phyloP scores from a whole-genome alignment of 768 basidiomycete species.

The Leccinum longicurvipes region DNA sequence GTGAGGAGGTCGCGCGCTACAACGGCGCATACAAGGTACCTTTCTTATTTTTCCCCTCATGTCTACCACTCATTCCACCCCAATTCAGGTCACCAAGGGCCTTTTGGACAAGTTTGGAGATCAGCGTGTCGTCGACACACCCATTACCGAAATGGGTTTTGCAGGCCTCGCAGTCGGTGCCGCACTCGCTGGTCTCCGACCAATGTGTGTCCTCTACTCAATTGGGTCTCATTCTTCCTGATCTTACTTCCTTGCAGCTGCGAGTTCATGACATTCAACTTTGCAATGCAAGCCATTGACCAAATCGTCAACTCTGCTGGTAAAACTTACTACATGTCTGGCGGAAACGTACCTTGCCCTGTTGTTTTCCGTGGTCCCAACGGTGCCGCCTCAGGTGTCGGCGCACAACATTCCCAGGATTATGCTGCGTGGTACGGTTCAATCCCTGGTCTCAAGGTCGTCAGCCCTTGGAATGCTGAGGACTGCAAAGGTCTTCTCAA shows the following conservation, averaged over 20 bases:
- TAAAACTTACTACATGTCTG: conserved; percentile 99
- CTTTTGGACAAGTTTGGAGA: conserved; percentile 99
- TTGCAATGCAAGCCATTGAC: conserved; percentile 99
- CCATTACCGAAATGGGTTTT: conserved; percentile 98
- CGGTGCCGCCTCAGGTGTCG: conserved; percentile 96
- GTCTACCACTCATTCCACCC: conserved; percentile 9
- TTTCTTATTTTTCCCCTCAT: neutral
- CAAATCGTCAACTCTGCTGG: conserved; percentile 99
- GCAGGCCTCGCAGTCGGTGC: conserved; percentile 95
- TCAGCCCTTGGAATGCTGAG: conserved; percentile 97
- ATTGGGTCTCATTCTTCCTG: conserved; percentile 2
- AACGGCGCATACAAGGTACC: conserved; percentile 94
- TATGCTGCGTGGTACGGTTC: conserved; percentile 94
- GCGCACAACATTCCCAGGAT: conserved; percentile 95
- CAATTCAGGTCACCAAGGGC: conserved; percentile 87
- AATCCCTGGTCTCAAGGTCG: conserved; percentile 94
- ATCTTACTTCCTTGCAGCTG: conserved; percentile 49
- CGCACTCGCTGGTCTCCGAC: conserved; percentile 90
- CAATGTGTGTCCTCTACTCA: conserved; percentile 55
- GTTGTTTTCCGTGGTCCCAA: conserved; percentile 99
- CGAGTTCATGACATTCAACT: conserved; percentile 99
- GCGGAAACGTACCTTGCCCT: conserved; percentile 96
- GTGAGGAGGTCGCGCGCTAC: conserved; percentile 98
- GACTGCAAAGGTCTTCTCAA: conserved; percentile 99
- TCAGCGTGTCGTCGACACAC: conserved; percentile 95